Percentiles rank a stretch among this genome's conserved stretches.
Evolutionary conservation across 352 stramenopile species (phyloP).

Genomic region (Halophytophthora polymorphica): DNA sequence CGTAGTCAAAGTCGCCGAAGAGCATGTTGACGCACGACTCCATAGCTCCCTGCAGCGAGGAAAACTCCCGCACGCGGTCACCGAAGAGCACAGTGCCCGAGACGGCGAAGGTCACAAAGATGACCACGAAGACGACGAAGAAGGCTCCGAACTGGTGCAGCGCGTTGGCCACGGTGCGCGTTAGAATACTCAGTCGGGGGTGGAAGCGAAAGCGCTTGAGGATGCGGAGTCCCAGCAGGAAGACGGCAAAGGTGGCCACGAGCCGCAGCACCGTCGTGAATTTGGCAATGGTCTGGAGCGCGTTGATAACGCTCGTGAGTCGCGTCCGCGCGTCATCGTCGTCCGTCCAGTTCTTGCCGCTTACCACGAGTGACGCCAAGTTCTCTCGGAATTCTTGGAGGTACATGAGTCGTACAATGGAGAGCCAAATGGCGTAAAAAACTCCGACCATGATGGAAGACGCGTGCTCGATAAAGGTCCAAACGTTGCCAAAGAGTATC

Average conservation of each 20-base stretch:
- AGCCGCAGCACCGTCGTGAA: conserved; percentile 24
- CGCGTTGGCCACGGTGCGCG: conserved; percentile 34
- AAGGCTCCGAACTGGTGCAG: conserved; percentile 42
- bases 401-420: conserved; percentile 32
- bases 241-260: conserved; percentile 21
- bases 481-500: conserved; percentile 8
- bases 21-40: conserved; percentile 56
- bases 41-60: conserved; percentile 26
- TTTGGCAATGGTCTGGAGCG: conserved; percentile 24
- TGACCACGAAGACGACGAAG: conserved; percentile 48
- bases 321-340: conserved; percentile 25
- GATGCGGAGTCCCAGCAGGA: conserved; percentile 29
- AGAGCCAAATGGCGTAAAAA: conserved; percentile 39
- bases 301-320: conserved; percentile 25
- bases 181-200: conserved; percentile 40
- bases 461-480: conserved; percentile 17
- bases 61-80: conserved; percentile 37
- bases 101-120: conserved; percentile 43
- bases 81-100: conserved; percentile 47
- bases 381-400: conserved; percentile 33
- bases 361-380: conserved; percentile 31
- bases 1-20: conserved; percentile 52
- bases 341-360: conserved; percentile 29
- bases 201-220: conserved; percentile 45
- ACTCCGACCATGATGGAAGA: background rate